phyloP scores from a whole-genome alignment of 208 protist genomes.

The Trypanosoma scelopori region DNA sequence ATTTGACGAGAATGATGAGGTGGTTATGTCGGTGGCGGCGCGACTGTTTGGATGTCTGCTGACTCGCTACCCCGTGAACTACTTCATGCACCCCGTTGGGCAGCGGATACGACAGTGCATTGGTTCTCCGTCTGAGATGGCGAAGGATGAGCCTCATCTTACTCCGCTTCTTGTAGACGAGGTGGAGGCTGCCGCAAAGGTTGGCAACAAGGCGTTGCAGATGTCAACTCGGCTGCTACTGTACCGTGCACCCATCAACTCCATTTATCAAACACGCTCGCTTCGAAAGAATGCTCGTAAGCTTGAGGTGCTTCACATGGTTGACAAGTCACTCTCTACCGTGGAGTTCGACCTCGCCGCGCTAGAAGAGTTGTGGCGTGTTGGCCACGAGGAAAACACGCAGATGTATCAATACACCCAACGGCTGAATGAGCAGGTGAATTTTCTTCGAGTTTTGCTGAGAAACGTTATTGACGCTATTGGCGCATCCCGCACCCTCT shows the following conservation, averaged over 20 bases:
- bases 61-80: slow-evolving; percentile 61
- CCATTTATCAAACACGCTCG: slow-evolving; percentile 66
- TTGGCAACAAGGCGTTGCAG: slow-evolving; percentile 53
- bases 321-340: slow-evolving; percentile 62
- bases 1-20: slow-evolving; percentile 64
- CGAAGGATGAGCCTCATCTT: slow-evolving; percentile 47
- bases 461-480: slow-evolving; percentile 79
- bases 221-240: slow-evolving; percentile 46
- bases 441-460: slow-evolving; percentile 54
- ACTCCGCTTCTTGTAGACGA: slow-evolving; percentile 45
- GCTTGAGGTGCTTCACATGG: slow-evolving; percentile 34
- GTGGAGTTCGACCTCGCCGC: slow-evolving; percentile 82
- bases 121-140: slow-evolving; percentile 27
- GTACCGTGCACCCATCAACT: slow-evolving; percentile 68
- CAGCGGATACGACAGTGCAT: slow-evolving; percentile 41
- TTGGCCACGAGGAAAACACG: slow-evolving; percentile 75
- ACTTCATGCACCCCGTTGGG: slow-evolving; percentile 56
- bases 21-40: slow-evolving; percentile 43
- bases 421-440: slow-evolving; percentile 48
- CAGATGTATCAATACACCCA: slow-evolving; percentile 81
- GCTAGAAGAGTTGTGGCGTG: slow-evolving; percentile 78
- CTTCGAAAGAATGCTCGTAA: slow-evolving; percentile 41
- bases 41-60: slow-evolving; percentile 75
- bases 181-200: slow-evolving; percentile 64
- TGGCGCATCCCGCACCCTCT: slow-evolving; percentile 61